These are phyloP conservation scores for Sugiyamaella castrensis DNA, from an alignment of 1,139 yeast genomes.

Conservation along the genomic window DNA sequence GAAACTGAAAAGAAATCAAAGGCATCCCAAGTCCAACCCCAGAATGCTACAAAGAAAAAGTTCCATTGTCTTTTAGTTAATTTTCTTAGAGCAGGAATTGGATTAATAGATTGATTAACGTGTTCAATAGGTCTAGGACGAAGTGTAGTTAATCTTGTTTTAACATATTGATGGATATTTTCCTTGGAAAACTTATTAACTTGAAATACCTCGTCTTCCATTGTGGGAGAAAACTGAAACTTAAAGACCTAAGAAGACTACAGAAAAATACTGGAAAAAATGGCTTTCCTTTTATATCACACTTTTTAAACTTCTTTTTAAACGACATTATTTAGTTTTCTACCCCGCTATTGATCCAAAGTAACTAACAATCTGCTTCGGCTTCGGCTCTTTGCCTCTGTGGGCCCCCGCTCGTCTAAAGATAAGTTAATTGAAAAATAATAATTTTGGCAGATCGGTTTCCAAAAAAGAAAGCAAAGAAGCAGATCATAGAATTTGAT, in stretches of 20 bases:
- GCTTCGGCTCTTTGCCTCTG: too few relatives aligned
- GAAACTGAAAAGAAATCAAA: constrained; percentile 73
- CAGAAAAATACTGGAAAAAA: too few relatives aligned
- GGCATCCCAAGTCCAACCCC: constrained; percentile 80
- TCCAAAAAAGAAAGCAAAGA: too few relatives aligned
- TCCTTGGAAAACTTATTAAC: constrained; percentile 17
- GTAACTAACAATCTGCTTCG: background rate
- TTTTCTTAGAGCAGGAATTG: constrained; percentile 49
- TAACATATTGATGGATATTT: constrained; percentile 39
- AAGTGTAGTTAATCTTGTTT: constrained; percentile 44
- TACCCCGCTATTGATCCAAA: constrained; percentile 5
- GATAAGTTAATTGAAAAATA: too few relatives aligned
- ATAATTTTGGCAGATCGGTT: too few relatives aligned
- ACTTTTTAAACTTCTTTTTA: background rate
- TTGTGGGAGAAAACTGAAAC: too few relatives aligned
- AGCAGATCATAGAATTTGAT: too few relatives aligned
- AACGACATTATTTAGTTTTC: background rate
- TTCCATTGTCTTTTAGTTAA: constrained; percentile 56
- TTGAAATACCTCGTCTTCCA: too few relatives aligned
- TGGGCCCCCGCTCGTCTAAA: too few relatives aligned
- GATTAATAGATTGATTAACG: constrained; percentile 44
- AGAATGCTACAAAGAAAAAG: constrained; percentile 59
- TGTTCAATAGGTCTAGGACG: constrained; percentile 39
- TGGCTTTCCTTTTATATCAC: background rate
- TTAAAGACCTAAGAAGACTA: too few relatives aligned